Evolutionary conservation across 2,329 filamentous ascomycete genomes (phyloP).

Genomic region (Fusarium sp.): DNA sequence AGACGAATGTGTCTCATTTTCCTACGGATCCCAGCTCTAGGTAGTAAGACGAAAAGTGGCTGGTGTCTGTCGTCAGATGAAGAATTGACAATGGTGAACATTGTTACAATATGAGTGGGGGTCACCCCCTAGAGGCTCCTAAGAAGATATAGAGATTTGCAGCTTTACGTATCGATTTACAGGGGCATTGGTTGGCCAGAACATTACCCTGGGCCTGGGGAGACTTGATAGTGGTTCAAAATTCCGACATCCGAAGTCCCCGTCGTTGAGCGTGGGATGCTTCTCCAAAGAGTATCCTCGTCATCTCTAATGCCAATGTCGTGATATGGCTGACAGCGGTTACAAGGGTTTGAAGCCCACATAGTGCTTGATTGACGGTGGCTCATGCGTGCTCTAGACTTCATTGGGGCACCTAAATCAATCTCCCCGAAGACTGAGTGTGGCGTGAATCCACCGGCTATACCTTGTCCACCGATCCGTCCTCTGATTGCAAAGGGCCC

Average conservation of each 20-base stretch:
- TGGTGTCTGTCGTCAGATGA: conserved; percentile 22
- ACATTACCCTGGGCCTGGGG: background rate
- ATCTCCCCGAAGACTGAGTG: conserved; percentile 36
- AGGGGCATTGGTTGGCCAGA: conserved; percentile 16
- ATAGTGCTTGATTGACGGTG: conserved; percentile 36
- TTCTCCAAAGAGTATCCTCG: conserved; percentile 30
- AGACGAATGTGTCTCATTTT: background rate
- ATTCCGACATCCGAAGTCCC: conserved; percentile 39
- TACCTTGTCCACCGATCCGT: conserved; percentile 18
- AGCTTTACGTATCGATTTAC: conserved; percentile 27
- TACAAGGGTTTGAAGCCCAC: conserved; percentile 43
- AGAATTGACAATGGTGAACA: background rate
- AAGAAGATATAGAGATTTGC: conserved; percentile 1
- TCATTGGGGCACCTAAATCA: conserved; percentile 22
- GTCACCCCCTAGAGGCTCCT: background rate
- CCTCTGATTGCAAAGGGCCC: conserved; percentile 44
- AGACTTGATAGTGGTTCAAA: background rate
- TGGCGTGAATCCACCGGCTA: conserved; percentile 37
- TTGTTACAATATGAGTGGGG: background rate
- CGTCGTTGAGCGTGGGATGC: conserved; percentile 28
- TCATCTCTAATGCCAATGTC: conserved; percentile 45
- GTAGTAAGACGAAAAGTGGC: conserved; percentile 2
- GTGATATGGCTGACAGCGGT: conserved; percentile 44
- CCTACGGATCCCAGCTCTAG: too few relatives aligned
- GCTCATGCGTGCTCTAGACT: conserved; percentile 29